Evolutionary conservation across 495 filamentous ascomycete genomes (phyloP).

Genomic region (Apodospora peruviana): DNA sequence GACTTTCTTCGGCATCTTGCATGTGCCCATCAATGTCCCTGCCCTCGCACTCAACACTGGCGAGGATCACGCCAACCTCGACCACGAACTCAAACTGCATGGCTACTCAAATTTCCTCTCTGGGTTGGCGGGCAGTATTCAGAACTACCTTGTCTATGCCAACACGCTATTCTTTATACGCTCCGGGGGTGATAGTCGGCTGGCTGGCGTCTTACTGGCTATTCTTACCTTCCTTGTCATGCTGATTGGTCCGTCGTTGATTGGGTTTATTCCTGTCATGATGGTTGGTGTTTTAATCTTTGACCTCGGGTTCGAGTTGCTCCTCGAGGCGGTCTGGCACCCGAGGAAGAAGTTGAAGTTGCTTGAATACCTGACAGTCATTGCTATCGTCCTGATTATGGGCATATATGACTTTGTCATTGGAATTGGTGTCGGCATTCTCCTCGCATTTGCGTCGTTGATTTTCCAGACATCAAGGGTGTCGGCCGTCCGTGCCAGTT

Average conservation of each 20-base stretch:
- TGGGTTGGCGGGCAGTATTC: constrained; percentile 80
- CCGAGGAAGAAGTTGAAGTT: constrained; percentile 79
- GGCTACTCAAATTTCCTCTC: constrained; percentile 90
- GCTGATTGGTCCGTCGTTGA: constrained; percentile 75
- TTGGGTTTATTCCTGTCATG: constrained; percentile 94
- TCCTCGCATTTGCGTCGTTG: constrained; percentile 82
- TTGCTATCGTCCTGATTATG: constrained; percentile 94
- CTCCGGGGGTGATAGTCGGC: constrained; percentile 77
- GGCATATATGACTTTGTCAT: constrained; percentile 93
- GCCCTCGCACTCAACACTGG: constrained; percentile 82
- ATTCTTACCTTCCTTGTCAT: constrained; percentile 72
- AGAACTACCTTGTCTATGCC: constrained; percentile 96
- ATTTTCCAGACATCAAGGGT: constrained; percentile 87
- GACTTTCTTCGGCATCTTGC: constrained; percentile 94
- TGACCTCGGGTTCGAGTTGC: constrained; percentile 82
- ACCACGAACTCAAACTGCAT: constrained; percentile 88
- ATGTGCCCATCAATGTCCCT: constrained; percentile 97
- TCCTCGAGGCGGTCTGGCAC: constrained; percentile 80
- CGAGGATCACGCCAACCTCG: constrained; percentile 84
- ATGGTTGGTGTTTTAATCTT: constrained; percentile 95
- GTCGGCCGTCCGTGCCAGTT: constrained; percentile 79
- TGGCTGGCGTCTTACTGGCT: constrained; percentile 85
- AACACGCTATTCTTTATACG: constrained; percentile 94
- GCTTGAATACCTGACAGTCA: constrained; percentile 85
- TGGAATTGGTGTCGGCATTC: constrained; percentile 86